Conservation (phyloP, 345 rosid species). For the Gynandropsis gynandra region DNA sequence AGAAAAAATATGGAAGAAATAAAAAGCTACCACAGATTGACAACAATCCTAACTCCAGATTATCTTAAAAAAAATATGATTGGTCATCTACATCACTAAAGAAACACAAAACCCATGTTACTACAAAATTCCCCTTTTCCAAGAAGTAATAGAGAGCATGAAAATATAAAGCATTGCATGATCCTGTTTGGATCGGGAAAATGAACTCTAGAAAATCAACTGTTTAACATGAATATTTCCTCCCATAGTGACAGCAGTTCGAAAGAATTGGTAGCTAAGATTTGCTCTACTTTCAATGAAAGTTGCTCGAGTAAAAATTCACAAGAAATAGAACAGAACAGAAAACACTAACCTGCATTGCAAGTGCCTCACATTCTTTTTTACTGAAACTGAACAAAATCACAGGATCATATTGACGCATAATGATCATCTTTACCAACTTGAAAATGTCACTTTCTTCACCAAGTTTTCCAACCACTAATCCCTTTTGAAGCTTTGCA, state of each 20-base stretch:
- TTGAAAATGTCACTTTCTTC: conserved; percentile 97
- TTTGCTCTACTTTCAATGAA: neutral
- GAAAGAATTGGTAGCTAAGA: too few relatives aligned
- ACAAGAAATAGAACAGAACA: neutral
- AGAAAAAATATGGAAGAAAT: neutral
- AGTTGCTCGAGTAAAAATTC: neutral
- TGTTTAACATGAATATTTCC: too few relatives aligned
- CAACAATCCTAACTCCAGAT: conserved; percentile 9
- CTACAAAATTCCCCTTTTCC: neutral
- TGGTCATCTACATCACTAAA: neutral
- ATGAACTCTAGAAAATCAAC: too few relatives aligned
- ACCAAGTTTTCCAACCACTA: conserved; percentile 62
- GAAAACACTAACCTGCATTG: conserved; percentile 72
- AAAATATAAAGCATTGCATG: too few relatives aligned
- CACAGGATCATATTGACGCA: conserved; percentile 93
- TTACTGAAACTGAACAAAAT: conserved; percentile 96
- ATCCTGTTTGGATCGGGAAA: too few relatives aligned
- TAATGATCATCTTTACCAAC: conserved; percentile 96
- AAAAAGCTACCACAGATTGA: neutral
- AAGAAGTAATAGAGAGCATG: neutral
- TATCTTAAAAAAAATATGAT: neutral
- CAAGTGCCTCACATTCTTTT: conserved; percentile 95
- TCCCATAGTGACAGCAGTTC: too few relatives aligned
- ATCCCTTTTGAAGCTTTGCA: conserved; percentile 69
- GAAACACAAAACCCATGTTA: neutral